A percentile compares a stretch with the other conserved stretches of the same genome.
Evolutionary conservation across 805 yeast species (phyloP).

Genomic region (Hanseniaspora vineae): DNA sequence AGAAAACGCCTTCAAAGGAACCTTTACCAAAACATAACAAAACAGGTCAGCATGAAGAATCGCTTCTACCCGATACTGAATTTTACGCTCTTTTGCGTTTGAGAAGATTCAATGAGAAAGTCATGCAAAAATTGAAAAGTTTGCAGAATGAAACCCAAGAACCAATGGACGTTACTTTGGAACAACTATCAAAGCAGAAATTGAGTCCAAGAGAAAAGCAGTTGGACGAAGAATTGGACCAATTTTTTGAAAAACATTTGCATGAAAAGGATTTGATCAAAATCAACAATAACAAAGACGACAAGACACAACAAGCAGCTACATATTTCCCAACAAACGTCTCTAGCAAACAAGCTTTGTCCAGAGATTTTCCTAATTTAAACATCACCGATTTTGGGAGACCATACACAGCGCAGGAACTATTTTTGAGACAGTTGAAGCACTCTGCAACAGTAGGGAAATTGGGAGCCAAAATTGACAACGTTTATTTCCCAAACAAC

Average conservation of each 20-base stretch:
- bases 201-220: slow-evolving; percentile 18
- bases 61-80: slow-evolving; percentile 7
- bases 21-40: background rate
- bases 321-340: background rate
- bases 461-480: slow-evolving; percentile 41
- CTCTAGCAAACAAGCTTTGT: slow-evolving; percentile 6
- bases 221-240: slow-evolving; percentile 19
- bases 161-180: slow-evolving; percentile 7
- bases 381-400: slow-evolving; percentile 45
- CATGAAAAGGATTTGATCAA: slow-evolving; percentile 11
- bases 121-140: slow-evolving; percentile 10
- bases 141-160: slow-evolving; percentile 11
- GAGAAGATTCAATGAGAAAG: slow-evolving; percentile 16
- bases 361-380: slow-evolving; percentile 43
- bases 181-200: slow-evolving; percentile 7
- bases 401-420: slow-evolving; percentile 67
- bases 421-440: slow-evolving; percentile 58
- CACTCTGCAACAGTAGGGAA: slow-evolving; percentile 41
- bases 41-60: background rate
- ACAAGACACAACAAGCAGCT: background rate
- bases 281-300: slow-evolving; percentile 1
- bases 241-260: slow-evolving; percentile 18
- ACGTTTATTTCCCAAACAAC: slow-evolving; percentile 55
- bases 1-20: background rate
- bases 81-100: slow-evolving; percentile 16